phyloP scores from a whole-genome alignment of 2,329 filamentous ascomycete genomes.

The Fusarium transvaalense region DNA sequence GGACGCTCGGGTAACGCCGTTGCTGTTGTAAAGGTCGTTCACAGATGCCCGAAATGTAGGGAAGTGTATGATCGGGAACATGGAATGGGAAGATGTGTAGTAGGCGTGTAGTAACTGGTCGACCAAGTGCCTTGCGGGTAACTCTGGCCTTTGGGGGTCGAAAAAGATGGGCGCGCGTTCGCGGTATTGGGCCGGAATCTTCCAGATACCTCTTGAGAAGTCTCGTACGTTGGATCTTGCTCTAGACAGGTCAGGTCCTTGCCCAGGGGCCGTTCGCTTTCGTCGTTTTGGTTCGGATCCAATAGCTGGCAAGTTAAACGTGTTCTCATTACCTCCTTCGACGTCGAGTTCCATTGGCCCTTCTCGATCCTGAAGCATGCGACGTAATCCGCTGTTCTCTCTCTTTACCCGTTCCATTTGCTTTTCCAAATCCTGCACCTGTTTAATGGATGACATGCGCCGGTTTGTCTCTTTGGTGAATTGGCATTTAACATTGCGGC shows the following conservation, averaged over 20 bases:
- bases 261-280: slow-evolving; percentile 70
- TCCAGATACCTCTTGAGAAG: slow-evolving; percentile 83
- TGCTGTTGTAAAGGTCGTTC: slow-evolving; percentile 80
- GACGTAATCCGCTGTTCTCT: slow-evolving; percentile 80
- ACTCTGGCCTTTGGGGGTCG: slow-evolving; percentile 68
- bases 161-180: slow-evolving; percentile 62
- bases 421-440: slow-evolving; percentile 96
- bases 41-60: slow-evolving; percentile 82
- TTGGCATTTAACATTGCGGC: slow-evolving; percentile 95
- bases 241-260: slow-evolving; percentile 77
- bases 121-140: slow-evolving; percentile 77
- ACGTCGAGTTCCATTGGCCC: slow-evolving; percentile 64
- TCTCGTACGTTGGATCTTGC: slow-evolving; percentile 79
- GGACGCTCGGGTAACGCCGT: slow-evolving; percentile 65
- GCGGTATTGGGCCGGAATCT: slow-evolving; percentile 77
- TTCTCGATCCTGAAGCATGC: slow-evolving; percentile 68
- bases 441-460: slow-evolving; percentile 99
- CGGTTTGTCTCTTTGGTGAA: slow-evolving; percentile 99
- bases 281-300: slow-evolving; percentile 74
- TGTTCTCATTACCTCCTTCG: slow-evolving; percentile 62
- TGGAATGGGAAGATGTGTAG: slow-evolving; percentile 79
- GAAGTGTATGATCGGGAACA: slow-evolving; percentile 90
- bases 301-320: slow-evolving; percentile 72
- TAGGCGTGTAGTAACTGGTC: slow-evolving; percentile 83
- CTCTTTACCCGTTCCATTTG: slow-evolving; percentile 84